Evolutionary conservation across 129 eudicot genomes (phyloP).

Genomic region (Artemisia argyi): DNA sequence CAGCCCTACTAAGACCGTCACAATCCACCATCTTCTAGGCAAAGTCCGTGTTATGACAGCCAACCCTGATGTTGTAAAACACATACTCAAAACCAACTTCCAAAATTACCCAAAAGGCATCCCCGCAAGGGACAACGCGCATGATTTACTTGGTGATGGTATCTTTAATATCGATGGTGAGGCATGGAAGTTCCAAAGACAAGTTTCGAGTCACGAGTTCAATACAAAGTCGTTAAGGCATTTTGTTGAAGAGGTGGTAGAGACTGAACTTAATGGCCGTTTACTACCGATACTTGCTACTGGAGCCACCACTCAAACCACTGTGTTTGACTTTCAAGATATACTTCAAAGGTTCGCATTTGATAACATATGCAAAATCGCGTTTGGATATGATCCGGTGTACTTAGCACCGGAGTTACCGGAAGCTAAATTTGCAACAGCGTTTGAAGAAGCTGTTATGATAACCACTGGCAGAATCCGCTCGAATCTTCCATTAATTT

Average conservation of each 20-base stretch:
- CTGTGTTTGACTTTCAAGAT: constrained; percentile 59
- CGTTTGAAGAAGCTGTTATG: constrained; percentile 54
- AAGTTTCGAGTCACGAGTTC: constrained; percentile 69
- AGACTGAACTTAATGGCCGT: constrained; percentile 54
- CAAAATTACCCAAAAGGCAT: constrained; percentile 47
- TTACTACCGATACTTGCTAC: constrained; percentile 46
- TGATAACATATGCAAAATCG: constrained; percentile 70
- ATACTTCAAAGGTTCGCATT: constrained; percentile 69
- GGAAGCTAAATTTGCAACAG: constrained; percentile 49
- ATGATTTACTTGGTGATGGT: constrained; percentile 70
- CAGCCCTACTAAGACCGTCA: constrained; percentile 36
- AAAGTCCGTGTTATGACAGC: constrained; percentile 53
- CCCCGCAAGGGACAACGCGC: not conserved
- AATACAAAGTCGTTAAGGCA: constrained; percentile 60
- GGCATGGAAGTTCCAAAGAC: constrained; percentile 70
- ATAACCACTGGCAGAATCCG: constrained; percentile 39
- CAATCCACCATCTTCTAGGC: constrained; percentile 54
- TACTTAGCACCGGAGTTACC: constrained; percentile 57
- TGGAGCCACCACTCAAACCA: constrained; percentile 30
- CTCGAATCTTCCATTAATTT: constrained; percentile 32
- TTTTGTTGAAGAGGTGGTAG: constrained; percentile 72
- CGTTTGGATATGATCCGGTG: constrained; percentile 80
- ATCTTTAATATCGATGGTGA: constrained; percentile 65
- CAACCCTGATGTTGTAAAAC: constrained; percentile 57
- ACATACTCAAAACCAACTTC: constrained; percentile 56